Evolutionary conservation across 768 basidiomycete species (phyloP).

Genomic region (Austroboletus eburneus): DNA sequence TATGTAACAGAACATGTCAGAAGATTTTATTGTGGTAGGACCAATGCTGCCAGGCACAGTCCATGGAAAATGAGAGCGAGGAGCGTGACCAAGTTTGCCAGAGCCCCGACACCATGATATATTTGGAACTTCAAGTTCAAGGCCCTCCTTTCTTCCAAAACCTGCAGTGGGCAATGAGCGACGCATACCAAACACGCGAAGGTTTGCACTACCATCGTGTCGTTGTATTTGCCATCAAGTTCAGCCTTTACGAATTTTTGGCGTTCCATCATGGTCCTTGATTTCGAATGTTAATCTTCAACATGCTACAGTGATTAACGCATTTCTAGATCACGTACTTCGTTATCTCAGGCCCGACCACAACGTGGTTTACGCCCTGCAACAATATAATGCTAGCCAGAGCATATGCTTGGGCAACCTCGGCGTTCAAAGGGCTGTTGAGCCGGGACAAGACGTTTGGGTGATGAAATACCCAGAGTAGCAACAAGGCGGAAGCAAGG

Average conservation of each 20-base stretch:
- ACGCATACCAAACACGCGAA: conserved; percentile 3
- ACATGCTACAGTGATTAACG: background rate
- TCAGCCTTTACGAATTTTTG: conserved; percentile 73
- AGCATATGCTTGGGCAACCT: conserved; percentile 64
- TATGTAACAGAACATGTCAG: background rate
- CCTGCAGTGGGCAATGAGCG: conserved; percentile 39
- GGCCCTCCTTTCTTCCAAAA: conserved; percentile 64
- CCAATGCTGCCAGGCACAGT: conserved; percentile 56
- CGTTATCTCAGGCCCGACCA: conserved; percentile 71
- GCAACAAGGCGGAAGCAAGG: conserved; percentile 51
- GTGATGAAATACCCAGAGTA: conserved; percentile 55
- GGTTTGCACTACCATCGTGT: conserved; percentile 50
- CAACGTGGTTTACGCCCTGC: conserved; percentile 60
- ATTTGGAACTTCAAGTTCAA: conserved; percentile 62
- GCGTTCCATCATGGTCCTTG: conserved; percentile 71
- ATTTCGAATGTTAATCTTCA: background rate
- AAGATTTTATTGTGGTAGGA: conserved; percentile 3
- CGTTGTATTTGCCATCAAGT: conserved; percentile 61
- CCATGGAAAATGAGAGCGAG: conserved; percentile 65
- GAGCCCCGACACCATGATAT: conserved; percentile 66
- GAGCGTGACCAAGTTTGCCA: conserved; percentile 60
- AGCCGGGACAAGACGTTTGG: conserved; percentile 49
- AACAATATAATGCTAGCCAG: conserved; percentile 41
- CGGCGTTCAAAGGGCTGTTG: conserved; percentile 44
- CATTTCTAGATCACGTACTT: conserved; percentile 38